phyloP scores from a whole-genome alignment of 345 rosid genomes.

The Durio zibethinus region DNA sequence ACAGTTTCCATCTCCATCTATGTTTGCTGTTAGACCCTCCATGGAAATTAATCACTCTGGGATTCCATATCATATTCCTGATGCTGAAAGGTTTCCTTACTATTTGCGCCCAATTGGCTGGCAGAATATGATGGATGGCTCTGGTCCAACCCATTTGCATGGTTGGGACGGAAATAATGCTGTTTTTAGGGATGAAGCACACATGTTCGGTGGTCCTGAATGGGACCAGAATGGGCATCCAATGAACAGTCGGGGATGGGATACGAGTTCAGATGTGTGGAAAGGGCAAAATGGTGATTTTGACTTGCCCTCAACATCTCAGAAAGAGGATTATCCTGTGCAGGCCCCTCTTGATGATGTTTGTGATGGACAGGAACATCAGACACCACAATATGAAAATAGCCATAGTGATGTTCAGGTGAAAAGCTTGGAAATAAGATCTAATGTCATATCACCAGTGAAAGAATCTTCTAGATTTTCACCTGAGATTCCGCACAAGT shows the following conservation, averaged over 20 bases:
- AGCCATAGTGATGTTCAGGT: conserved; percentile 28
- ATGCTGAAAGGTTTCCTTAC: conserved; percentile 74
- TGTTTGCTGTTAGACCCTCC: conserved; percentile 76
- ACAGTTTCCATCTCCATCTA: conserved; percentile 66
- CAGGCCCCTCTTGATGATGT: conserved; percentile 49
- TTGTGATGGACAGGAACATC: conserved; percentile 40
- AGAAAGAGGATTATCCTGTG: conserved; percentile 51
- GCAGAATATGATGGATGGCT: conserved; percentile 86
- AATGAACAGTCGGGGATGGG: conserved; percentile 74
- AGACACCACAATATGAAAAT: conserved; percentile 37
- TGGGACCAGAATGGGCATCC: conserved; percentile 83
- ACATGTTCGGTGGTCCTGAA: conserved; percentile 63
- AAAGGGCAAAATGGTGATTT: conserved; percentile 71
- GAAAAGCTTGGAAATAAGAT: conserved; percentile 46
- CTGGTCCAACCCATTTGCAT: conserved; percentile 79
- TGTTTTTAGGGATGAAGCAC: conserved; percentile 76
- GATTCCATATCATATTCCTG: conserved; percentile 71
- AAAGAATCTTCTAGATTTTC: conserved; percentile 38
- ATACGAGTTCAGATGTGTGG: conserved; percentile 66
- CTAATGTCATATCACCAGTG: conserved; percentile 39
- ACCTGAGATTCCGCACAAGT: conserved; percentile 29
- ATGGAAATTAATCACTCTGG: conserved; percentile 78
- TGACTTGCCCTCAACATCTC: conserved; percentile 52
- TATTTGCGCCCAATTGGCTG: conserved; percentile 90
- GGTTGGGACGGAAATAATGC: conserved; percentile 86